Conservation (phyloP, 2,329 filamentous ascomycete species). For the Coniosporium tulheliwenetii region DNA sequence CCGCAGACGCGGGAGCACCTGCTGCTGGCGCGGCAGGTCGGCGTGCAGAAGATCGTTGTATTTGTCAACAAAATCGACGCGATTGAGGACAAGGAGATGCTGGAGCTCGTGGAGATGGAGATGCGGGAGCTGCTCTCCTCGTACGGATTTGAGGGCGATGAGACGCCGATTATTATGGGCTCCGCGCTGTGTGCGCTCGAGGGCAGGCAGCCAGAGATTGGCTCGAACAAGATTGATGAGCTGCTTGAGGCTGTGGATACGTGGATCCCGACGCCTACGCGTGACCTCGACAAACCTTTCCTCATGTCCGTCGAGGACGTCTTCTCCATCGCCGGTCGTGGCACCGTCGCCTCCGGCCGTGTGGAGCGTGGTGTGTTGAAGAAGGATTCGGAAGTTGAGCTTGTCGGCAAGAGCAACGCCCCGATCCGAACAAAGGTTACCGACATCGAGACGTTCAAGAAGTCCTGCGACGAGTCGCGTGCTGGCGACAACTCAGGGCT, state of each 20-base stretch:
- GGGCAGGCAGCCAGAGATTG: conserved; percentile 73
- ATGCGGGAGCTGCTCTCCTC: conserved; percentile 90
- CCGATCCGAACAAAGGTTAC: conserved; percentile 98
- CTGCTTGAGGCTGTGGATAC: conserved; percentile 77
- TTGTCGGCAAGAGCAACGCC: conserved; percentile 69
- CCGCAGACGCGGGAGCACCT: conserved; percentile 98
- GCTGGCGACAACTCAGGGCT: conserved; percentile 98
- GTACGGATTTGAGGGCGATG: conserved; percentile 96
- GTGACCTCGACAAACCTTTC: conserved; percentile 96
- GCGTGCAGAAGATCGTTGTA: conserved; percentile 94
- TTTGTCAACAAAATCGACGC: conserved; percentile 99
- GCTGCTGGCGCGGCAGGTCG: conserved; percentile 92
- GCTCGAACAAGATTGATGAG: conserved; percentile 75
- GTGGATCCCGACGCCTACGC: conserved; percentile 92
- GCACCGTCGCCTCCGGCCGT: conserved; percentile 91
- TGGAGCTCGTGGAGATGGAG: conserved; percentile 99
- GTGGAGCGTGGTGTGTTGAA: conserved; percentile 92
- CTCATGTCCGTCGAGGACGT: conserved; percentile 84
- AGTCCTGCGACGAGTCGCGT: conserved; percentile 91
- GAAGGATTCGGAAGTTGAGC: conserved; percentile 87
- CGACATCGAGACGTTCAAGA: conserved; percentile 99
- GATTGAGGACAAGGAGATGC: conserved; percentile 95
- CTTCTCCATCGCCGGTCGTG: conserved; percentile 56
- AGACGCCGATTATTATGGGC: conserved; percentile 93
- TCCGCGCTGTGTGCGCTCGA: conserved; percentile 93